phyloP scores from a whole-genome alignment of 371 early-diverging fungal species.

The Mucor racemosus region DNA sequence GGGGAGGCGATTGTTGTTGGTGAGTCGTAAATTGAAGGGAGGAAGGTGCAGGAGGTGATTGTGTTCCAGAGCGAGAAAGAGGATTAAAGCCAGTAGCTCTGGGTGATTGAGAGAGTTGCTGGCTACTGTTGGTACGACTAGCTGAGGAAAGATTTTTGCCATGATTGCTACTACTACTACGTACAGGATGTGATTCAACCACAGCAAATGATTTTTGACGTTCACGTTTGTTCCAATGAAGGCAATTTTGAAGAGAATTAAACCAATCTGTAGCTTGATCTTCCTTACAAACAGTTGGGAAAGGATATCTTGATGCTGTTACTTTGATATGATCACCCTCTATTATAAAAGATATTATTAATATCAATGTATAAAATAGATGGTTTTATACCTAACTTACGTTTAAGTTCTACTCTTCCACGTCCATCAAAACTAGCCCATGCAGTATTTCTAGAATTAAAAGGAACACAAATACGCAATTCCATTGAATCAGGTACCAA shows the following conservation, averaged over 20 bases:
- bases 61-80: neutral
- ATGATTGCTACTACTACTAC: neutral
- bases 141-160: neutral
- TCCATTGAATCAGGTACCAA: constrained; percentile 92
- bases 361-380: neutral
- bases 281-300: constrained; percentile 86
- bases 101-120: constrained; percentile 7
- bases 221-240: constrained; percentile 86
- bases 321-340: constrained; percentile 90
- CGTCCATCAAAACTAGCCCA: constrained; percentile 94
- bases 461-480: constrained; percentile 79
- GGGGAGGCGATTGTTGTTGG: constrained; percentile 11
- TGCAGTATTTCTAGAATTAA: constrained; percentile 77
- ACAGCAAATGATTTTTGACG: constrained; percentile 74
- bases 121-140: neutral
- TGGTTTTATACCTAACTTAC: constrained; percentile 33
- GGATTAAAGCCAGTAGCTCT: constrained; percentile 4
- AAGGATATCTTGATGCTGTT: constrained; percentile 83
- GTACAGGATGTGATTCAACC: constrained; percentile 38
- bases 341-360: constrained; percentile 10
- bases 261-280: constrained; percentile 87
- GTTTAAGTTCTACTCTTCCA: constrained; percentile 82
- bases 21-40: neutral
- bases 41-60: neutral
- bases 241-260: constrained; percentile 73